These are phyloP conservation scores for Leishmania mexicana DNA, from an alignment of 208 protist species.

Conservation along the genomic window DNA sequence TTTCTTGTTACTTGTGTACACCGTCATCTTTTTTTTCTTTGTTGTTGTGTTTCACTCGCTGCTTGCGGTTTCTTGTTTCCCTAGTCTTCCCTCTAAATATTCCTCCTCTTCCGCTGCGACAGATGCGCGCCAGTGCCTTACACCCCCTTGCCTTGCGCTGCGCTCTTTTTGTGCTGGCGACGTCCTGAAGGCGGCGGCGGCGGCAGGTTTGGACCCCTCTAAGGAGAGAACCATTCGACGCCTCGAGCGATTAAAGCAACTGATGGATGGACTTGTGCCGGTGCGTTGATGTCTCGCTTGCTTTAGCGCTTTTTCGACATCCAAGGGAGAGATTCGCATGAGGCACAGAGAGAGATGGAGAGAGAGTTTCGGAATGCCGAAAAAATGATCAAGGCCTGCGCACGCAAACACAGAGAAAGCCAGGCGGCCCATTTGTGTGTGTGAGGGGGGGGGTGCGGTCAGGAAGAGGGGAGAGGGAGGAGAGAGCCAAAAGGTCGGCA, in stretches of 20 bases:
- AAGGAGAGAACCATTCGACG: neutral
- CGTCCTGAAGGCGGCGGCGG: neutral
- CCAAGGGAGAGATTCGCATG: neutral
- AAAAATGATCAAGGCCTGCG: too few relatives aligned
- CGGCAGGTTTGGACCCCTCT: neutral
- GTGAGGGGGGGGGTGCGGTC: neutral
- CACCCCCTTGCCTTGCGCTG: neutral
- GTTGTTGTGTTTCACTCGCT: neutral
- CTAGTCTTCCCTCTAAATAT: neutral
- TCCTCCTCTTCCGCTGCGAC: neutral
- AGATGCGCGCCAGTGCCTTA: neutral
- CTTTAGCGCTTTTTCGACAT: neutral
- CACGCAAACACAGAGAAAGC: neutral
- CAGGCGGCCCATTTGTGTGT: neutral
- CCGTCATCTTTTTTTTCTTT: neutral
- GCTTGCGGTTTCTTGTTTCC: neutral
- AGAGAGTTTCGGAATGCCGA: neutral
- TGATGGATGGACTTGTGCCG: neutral
- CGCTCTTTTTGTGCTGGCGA: neutral
- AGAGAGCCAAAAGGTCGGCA: neutral
- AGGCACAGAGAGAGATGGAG: neutral
- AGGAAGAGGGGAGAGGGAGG: neutral
- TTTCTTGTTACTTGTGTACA: constrained; percentile 11
- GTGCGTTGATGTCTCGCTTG: neutral
- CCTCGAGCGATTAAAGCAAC: neutral